Percentiles rank a stretch among this genome's conserved stretches.
Evolutionary conservation across 331 rosid species (phyloP).

Genomic region (Rhamnella rubrinervis): DNA sequence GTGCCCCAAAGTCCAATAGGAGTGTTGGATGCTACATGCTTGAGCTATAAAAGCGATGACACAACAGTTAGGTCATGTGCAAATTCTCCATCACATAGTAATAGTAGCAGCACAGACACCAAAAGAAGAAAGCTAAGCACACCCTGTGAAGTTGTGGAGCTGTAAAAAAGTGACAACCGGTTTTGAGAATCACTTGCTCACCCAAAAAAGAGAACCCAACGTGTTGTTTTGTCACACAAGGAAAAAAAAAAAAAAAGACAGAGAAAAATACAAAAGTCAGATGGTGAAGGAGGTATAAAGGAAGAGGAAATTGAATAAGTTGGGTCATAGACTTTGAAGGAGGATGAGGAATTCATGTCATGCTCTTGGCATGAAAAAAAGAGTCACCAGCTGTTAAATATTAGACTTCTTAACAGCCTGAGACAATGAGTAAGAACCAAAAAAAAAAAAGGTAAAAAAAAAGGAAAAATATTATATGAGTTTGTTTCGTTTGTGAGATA

Average conservation of each 20-base stretch:
- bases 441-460: neutral
- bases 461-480: neutral
- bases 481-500: constrained; percentile 34
- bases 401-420: constrained; percentile 66
- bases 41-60: constrained; percentile 81
- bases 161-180: constrained; percentile 26
- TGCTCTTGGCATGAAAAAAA: constrained; percentile 36
- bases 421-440: constrained; percentile 20
- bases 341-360: constrained; percentile 25
- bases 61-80: constrained; percentile 63
- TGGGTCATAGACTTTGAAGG: constrained; percentile 48
- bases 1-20: constrained; percentile 82
- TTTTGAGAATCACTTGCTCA: constrained; percentile 29
- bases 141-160: constrained; percentile 60
- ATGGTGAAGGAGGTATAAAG: neutral
- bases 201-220: constrained; percentile 17
- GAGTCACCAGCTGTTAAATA: constrained; percentile 64
- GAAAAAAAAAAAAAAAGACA: constrained; percentile 21
- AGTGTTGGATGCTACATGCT: constrained; percentile 71
- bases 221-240: constrained; percentile 30
- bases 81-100: constrained; percentile 55
- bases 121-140: constrained; percentile 90
- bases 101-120: constrained; percentile 37
- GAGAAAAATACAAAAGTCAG: neutral
- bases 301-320: constrained; percentile 24